Evolutionary conservation across 306 rosid genomes (phyloP).

Genomic region (Dryas alaskensis): DNA sequence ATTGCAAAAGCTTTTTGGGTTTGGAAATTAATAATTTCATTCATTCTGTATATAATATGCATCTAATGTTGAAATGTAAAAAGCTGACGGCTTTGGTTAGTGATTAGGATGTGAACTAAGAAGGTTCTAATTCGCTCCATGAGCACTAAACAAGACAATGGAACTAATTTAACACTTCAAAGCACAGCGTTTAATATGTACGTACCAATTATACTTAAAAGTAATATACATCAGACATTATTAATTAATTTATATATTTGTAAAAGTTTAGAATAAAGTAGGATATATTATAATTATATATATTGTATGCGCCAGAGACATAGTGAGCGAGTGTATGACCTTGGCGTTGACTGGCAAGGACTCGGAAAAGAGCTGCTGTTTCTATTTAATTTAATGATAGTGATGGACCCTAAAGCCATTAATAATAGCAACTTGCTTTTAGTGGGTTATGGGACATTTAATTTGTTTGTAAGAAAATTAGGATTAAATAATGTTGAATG

Average conservation of each 20-base stretch:
- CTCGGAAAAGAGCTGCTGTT: slow-evolving; percentile 14
- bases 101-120: slow-evolving; percentile 15
- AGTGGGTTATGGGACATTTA: neutral
- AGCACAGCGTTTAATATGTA: neutral
- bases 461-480: neutral
- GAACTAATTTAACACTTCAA: slow-evolving; percentile 8
- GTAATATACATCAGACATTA: slow-evolving; percentile 4
- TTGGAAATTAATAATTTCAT: neutral
- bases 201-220: slow-evolving; percentile 3
- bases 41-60: neutral
- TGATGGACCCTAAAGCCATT: slow-evolving; percentile 35
- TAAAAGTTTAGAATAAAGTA: slow-evolving; percentile 14
- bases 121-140: slow-evolving; percentile 34
- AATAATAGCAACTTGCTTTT: slow-evolving; percentile 26
- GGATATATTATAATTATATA: neutral
- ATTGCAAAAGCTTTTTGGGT: neutral
- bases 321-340: slow-evolving; percentile 24
- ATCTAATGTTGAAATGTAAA: neutral
- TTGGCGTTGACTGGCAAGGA: slow-evolving; percentile 33
- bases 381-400: slow-evolving; percentile 23
- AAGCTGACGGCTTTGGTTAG: slow-evolving; percentile 1
- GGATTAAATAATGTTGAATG: neutral
- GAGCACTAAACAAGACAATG: slow-evolving; percentile 1
- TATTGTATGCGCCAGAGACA: slow-evolving; percentile 1
- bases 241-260: slow-evolving; percentile 9